phyloP scores from a whole-genome alignment of 2,329 filamentous ascomycete species.

The Emmonsia crescens region DNA sequence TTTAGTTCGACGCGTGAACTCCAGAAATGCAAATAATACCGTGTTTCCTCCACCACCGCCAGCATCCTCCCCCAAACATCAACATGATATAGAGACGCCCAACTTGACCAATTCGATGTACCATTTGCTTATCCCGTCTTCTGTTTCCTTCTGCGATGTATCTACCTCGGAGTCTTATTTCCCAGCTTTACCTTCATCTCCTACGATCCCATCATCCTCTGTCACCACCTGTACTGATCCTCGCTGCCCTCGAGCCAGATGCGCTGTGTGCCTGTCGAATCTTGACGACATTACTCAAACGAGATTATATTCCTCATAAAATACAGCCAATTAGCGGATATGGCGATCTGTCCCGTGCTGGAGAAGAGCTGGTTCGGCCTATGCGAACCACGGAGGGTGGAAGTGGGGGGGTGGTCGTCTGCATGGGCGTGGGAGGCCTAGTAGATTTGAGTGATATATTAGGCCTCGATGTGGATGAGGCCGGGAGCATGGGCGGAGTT shows the following conservation, averaged over 20 bases:
- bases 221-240: constrained; percentile 79
- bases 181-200: constrained; percentile 83
- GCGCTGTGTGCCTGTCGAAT: constrained; percentile 93
- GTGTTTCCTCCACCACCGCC: neutral
- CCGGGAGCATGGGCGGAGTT: constrained; percentile 61
- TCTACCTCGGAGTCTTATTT: constrained; percentile 79
- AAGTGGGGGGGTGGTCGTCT: constrained; percentile 78
- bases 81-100: neutral
- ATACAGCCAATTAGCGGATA: constrained; percentile 92
- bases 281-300: constrained; percentile 81
- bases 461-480: constrained; percentile 59
- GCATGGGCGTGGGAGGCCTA: constrained; percentile 83
- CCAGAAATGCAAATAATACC: neutral
- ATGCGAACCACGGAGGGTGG: constrained; percentile 82
- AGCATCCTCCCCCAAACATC: neutral
- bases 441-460: constrained; percentile 75
- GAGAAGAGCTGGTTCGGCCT: constrained; percentile 65
- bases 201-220: constrained; percentile 78
- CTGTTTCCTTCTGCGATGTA: constrained; percentile 54
- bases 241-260: constrained; percentile 89
- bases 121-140: neutral
- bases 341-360: constrained; percentile 71
- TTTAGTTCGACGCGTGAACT: constrained; percentile 1
- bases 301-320: constrained; percentile 96
- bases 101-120: constrained; percentile 1